Evolutionary conservation across 768 basidiomycete species (phyloP).

Genomic region (Rhodotorula babjevae): DNA sequence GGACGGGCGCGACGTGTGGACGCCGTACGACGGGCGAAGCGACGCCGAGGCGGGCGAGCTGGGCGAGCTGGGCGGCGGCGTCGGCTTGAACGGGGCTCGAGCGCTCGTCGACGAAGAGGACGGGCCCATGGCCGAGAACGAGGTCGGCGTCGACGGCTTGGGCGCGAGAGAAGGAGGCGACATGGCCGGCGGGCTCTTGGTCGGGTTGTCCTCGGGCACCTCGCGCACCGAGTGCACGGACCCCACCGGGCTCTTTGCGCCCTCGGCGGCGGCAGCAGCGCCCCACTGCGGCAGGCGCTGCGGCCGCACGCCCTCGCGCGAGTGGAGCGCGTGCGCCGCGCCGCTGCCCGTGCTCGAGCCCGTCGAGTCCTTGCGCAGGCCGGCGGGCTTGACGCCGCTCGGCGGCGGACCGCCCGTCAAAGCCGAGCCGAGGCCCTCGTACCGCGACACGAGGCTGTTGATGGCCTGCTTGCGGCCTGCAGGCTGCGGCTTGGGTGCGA

Average conservation of each 20-base stretch:
- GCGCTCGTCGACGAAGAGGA: neutral
- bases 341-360: slow-evolving; percentile 1
- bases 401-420: slow-evolving; percentile 29
- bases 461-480: slow-evolving; percentile 11
- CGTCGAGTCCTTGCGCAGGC: slow-evolving; percentile 29
- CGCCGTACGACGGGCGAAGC: neutral
- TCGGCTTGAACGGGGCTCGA: slow-evolving; percentile 30
- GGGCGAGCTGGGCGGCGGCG: slow-evolving; percentile 13
- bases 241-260: neutral
- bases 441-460: slow-evolving; percentile 30
- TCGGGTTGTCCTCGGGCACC: neutral
- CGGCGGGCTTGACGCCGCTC: slow-evolving; percentile 17
- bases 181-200: neutral
- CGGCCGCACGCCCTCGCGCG: slow-evolving; percentile 20
- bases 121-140: neutral
- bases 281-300: slow-evolving; percentile 17
- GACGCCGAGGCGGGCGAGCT: neutral
- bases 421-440: slow-evolving; percentile 1
- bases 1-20: neutral
- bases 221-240: neutral
- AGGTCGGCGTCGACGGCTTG: neutral
- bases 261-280: neutral
- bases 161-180: neutral
- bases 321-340: neutral
- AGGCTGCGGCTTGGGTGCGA: slow-evolving; percentile 16